Percentiles rank a stretch among this genome's conserved stretches.
phyloP scores from a whole-genome alignment of 495 filamentous ascomycete genomes.

The Penicillium paxilli region DNA sequence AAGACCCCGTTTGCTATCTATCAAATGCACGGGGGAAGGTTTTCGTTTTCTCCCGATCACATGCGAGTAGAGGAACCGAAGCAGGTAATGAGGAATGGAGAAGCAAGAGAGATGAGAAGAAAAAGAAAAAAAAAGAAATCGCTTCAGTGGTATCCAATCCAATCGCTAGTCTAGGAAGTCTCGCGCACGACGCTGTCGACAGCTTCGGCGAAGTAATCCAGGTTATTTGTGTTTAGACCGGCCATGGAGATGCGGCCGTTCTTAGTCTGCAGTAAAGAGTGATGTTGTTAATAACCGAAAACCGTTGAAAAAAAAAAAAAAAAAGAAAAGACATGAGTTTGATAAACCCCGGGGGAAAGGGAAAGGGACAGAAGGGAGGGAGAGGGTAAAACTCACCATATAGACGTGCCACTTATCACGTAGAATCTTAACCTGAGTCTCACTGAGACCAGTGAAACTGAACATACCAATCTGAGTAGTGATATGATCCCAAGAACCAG shows the following conservation, averaged over 20 bases:
- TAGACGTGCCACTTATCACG: conserved; percentile 85
- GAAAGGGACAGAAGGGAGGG: background rate
- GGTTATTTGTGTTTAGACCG: conserved; percentile 84
- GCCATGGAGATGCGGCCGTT: conserved; percentile 98
- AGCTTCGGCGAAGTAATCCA: conserved; percentile 89
- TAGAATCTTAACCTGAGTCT: conserved; percentile 81
- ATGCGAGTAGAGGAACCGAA: background rate
- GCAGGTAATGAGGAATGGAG: background rate
- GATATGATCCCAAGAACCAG: conserved; percentile 93
- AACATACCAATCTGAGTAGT: conserved; percentile 99
- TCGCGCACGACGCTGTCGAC: conserved; percentile 83
- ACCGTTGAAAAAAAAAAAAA: too few relatives aligned
- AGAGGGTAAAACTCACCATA: conserved; percentile 55
- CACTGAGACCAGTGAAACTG: conserved; percentile 88
- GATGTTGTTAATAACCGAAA: background rate
- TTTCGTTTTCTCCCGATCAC: background rate
- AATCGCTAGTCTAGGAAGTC: conserved; percentile 27
- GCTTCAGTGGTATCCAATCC: background rate
- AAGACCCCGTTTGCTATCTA: background rate
- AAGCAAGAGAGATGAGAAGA: background rate
- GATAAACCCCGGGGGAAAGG: background rate
- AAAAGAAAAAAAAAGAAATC: conserved; percentile 3
- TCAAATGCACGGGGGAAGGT: background rate
- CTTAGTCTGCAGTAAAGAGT: conserved; percentile 63
- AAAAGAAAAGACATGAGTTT: too few relatives aligned